phyloP scores from a whole-genome alignment of 2,329 filamentous ascomycete genomes.

The Paecilomyces sp. region DNA sequence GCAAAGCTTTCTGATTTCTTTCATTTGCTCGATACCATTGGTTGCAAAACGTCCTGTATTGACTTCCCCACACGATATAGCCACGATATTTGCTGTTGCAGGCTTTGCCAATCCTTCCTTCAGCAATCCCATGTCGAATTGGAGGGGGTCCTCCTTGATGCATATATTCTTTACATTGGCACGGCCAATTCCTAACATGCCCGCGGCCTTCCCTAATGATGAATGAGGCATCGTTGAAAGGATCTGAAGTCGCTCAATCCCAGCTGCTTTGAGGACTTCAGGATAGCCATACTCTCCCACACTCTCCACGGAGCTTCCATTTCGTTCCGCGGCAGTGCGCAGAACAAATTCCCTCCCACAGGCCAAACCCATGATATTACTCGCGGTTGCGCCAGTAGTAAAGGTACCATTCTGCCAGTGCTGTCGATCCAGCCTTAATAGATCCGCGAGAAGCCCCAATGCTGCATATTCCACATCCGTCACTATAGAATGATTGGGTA shows the following conservation, averaged over 20 bases:
- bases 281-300: slow-evolving; percentile 66
- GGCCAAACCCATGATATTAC: slow-evolving; percentile 59
- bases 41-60: slow-evolving; percentile 81
- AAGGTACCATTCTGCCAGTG: slow-evolving; percentile 70
- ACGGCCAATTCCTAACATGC: slow-evolving; percentile 71
- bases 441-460: slow-evolving; percentile 59
- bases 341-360: slow-evolving; percentile 60
- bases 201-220: slow-evolving; percentile 75
- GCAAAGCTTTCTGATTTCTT: slow-evolving; percentile 59
- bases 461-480: slow-evolving; percentile 71
- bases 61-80: slow-evolving; percentile 79
- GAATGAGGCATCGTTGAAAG: slow-evolving; percentile 79
- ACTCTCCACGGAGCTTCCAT: slow-evolving; percentile 24
- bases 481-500: slow-evolving; percentile 66
- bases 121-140: slow-evolving; percentile 60
- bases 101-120: slow-evolving; percentile 50
- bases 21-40: slow-evolving; percentile 49
- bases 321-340: slow-evolving; percentile 34
- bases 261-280: slow-evolving; percentile 56
- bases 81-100: slow-evolving; percentile 64
- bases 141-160: slow-evolving; percentile 50
- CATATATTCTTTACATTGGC: slow-evolving; percentile 56
- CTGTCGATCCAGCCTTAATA: slow-evolving; percentile 53
- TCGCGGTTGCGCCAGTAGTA: slow-evolving; percentile 64
- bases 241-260: slow-evolving; percentile 63